phyloP scores from a whole-genome alignment of 495 filamentous ascomycete species.

The Aspergillus homomorphus region DNA sequence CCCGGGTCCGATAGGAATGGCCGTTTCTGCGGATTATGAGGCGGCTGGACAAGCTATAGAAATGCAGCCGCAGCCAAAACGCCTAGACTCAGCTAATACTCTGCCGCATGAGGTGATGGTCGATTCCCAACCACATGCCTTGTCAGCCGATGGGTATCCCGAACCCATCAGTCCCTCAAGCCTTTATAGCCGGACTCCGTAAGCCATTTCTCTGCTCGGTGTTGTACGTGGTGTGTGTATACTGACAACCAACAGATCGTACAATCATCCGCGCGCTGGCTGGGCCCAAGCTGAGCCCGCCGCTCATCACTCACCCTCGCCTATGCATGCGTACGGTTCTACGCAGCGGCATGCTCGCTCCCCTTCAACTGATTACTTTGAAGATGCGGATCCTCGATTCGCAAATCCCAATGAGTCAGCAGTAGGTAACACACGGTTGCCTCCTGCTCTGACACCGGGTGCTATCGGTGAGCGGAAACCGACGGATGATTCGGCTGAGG shows the following conservation, averaged over 20 bases:
- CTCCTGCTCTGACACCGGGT: constrained; percentile 37
- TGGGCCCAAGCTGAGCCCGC: constrained; percentile 32
- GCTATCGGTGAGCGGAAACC: constrained; percentile 34
- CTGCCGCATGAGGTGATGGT: constrained; percentile 60
- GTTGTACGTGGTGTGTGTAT: constrained; percentile 11
- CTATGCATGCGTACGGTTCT: constrained; percentile 13
- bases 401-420: constrained; percentile 43
- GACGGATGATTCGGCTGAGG: constrained; percentile 60
- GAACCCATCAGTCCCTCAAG: constrained; percentile 57
- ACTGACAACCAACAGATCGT: constrained; percentile 47
- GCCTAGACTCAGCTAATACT: constrained; percentile 33
- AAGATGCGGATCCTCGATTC: constrained; percentile 92
- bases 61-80: constrained; percentile 59
- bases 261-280: constrained; percentile 59
- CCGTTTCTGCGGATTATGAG: constrained; percentile 44
- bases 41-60: constrained; percentile 74
- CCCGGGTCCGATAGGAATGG: constrained; percentile 59
- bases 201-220: constrained; percentile 36
- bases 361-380: constrained; percentile 68
- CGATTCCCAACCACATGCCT: constrained; percentile 55
- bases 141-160: constrained; percentile 27
- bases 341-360: constrained; percentile 36
- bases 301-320: constrained; percentile 19
- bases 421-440: constrained; percentile 22
- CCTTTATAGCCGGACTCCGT: constrained; percentile 72